phyloP scores from a whole-genome alignment of 176 grass and related monocot species.

The Oryza longistaminata region DNA sequence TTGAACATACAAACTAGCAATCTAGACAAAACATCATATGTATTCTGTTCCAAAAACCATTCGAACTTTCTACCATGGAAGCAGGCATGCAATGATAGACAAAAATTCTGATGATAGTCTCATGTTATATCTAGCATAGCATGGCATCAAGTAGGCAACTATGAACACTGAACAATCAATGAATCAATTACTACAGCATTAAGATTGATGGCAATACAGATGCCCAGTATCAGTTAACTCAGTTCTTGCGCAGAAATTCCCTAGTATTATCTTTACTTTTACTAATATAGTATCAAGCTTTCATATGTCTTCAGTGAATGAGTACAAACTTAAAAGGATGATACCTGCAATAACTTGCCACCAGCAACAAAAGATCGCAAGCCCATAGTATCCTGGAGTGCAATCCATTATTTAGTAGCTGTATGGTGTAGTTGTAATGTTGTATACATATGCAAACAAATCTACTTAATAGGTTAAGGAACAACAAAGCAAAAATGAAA shows the following conservation, averaged over 20 bases:
- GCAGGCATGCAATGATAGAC: neutral
- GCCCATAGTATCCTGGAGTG: slow-evolving; percentile 68
- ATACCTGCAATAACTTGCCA: slow-evolving; percentile 91
- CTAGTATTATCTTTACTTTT: slow-evolving; percentile 2
- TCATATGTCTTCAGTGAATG: slow-evolving; percentile 14
- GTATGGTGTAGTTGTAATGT: neutral
- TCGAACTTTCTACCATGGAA: neutral
- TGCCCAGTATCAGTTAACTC: neutral
- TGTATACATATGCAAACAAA: slow-evolving; percentile 19
- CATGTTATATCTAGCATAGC: neutral
- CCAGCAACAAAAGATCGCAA: slow-evolving; percentile 85
- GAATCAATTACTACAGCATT: neutral
- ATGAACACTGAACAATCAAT: slow-evolving; percentile 4
- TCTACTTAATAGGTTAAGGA: slow-evolving; percentile 6
- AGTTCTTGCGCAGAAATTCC: neutral
- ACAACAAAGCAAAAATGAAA: slow-evolving; percentile 12
- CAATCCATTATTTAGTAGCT: slow-evolving; percentile 27
- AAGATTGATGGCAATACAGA: slow-evolving; percentile 11
- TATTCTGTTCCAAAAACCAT: neutral
- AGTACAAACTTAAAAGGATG: slow-evolving; percentile 9
- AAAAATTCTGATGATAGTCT: neutral
- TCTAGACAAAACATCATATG: neutral
- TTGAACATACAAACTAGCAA: slow-evolving; percentile 28
- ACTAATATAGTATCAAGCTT: slow-evolving; percentile 1
- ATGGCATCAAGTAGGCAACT: neutral